Evolutionary conservation across 768 basidiomycete species (phyloP), one percentile per base, ranked within the genome.

Genomic region (Calocybe indica): DNA sequence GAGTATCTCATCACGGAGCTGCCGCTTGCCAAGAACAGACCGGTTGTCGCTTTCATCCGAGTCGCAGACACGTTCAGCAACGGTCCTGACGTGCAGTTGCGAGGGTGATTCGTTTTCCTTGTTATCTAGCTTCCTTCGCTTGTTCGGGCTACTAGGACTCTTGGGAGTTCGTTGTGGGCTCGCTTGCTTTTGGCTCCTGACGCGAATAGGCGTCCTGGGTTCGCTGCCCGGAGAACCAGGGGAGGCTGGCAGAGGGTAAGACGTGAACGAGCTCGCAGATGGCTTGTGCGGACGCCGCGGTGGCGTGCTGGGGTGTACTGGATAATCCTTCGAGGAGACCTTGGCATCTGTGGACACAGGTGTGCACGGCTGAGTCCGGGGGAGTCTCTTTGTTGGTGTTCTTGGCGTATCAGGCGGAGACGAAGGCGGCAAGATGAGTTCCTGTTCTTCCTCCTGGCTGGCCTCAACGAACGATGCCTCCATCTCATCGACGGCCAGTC

Each of bases 31-130:
- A 31, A 73, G 60, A 15, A 36, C 58, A 43, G 57, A 48, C 15
- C 52, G 48, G 5, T 47, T 43, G 8, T 54, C 59, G 35, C 54
- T 50, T 5, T 73, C 5, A 70, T 67, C n/a, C 59, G 60, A 37
- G 62, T 52, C 1, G 67, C 70, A 40, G 22, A 78, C 69, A 30
- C 75, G 71, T 48, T 83, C 80, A 30, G 66, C 51, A 14, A 76
- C 67, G 34, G 75, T 65, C 1, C 67, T 47, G 40, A 66, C 48
- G 40, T 30, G 28, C 28, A 15, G 45, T 7, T 55, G 55, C 5
- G 62, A 51, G 32, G 78, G 80, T 0, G 75, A 75, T 31, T 62
- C 49, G 55, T 88, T 88, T 59, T 88, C 85, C 63, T 88, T 87
- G 60, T 83, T 63, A 6, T 55, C 54, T 11, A 58, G 61, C 29